Evolutionary conservation across 495 filamentous ascomycete genomes (phyloP).

Genomic region (Lasiosphaeria hispida): DNA sequence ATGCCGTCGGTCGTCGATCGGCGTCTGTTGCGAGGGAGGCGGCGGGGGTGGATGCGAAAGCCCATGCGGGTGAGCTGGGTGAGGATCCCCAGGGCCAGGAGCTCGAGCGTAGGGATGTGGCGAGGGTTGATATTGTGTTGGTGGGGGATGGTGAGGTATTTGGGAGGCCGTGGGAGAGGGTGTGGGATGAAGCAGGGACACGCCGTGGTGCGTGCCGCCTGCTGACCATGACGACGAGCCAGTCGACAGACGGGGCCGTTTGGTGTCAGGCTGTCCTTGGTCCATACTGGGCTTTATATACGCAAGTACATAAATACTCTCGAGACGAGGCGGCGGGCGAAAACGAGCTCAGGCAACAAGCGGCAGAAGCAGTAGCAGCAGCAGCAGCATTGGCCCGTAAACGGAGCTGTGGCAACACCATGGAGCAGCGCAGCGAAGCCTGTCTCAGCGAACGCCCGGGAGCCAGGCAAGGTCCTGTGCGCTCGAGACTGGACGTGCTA

Average conservation of each 20-base stretch:
- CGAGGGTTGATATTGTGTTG: slow-evolving; percentile 42
- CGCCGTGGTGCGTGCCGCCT: slow-evolving; percentile 39
- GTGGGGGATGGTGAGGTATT: slow-evolving; percentile 41
- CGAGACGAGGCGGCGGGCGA: slow-evolving; percentile 19
- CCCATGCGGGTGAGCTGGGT: slow-evolving; percentile 8
- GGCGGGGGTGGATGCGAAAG: slow-evolving; percentile 19
- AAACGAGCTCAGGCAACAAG: slow-evolving; percentile 27
- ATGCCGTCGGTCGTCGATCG: slow-evolving; percentile 48
- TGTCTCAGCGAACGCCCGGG: slow-evolving; percentile 9
- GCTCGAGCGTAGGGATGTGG: slow-evolving; percentile 41
- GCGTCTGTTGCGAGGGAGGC: slow-evolving; percentile 16
- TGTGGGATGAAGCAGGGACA: slow-evolving; percentile 46
- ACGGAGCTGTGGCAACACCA: slow-evolving; percentile 28
- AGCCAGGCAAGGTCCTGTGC: slow-evolving; percentile 10
- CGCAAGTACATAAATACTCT: slow-evolving; percentile 37
- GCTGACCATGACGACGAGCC: slow-evolving; percentile 44
- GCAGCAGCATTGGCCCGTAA: slow-evolving; percentile 14
- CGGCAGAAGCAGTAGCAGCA: slow-evolving; percentile 14
- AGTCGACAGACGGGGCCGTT: slow-evolving; percentile 47
- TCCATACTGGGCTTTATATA: slow-evolving; percentile 53
- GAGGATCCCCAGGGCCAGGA: slow-evolving; percentile 33
- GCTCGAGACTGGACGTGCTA: slow-evolving; percentile 1
- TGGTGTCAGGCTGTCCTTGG: slow-evolving; percentile 45
- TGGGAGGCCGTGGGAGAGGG: slow-evolving; percentile 37
- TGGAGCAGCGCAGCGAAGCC: slow-evolving; percentile 15